Evolutionary conservation across 1,284 basidiomycete species (phyloP).

Genomic region (Austroboletus olivaceoglutinosus): DNA sequence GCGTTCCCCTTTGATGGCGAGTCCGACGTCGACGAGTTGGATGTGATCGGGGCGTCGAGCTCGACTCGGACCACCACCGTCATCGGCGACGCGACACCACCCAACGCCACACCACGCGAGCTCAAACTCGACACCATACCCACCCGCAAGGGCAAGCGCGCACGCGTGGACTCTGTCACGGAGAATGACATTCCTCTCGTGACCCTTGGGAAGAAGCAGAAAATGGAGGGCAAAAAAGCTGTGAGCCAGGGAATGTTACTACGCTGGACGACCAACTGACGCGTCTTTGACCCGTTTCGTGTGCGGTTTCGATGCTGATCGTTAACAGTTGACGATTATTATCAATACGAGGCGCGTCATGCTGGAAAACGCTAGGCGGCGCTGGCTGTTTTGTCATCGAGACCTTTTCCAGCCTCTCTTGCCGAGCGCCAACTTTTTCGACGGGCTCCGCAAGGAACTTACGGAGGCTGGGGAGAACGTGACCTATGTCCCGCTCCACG

Average conservation of each 20-base stretch:
- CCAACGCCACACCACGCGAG: neutral
- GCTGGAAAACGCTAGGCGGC: constrained; percentile 38
- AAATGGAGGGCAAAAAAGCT: constrained; percentile 38
- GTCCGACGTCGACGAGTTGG: constrained; percentile 28
- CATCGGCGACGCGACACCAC: constrained; percentile 30
- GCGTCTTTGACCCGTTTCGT: too few species aligned
- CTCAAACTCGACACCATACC: constrained; percentile 13
- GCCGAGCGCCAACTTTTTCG: constrained; percentile 37
- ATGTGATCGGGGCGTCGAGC: constrained; percentile 25
- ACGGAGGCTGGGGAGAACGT: constrained; percentile 18
- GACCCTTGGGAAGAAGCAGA: constrained; percentile 33
- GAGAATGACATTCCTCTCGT: neutral
- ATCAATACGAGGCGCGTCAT: constrained; percentile 34
- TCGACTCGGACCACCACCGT: constrained; percentile 31
- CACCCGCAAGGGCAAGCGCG: constrained; percentile 17
- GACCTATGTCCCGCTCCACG: constrained; percentile 37
- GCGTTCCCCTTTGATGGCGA: constrained; percentile 9
- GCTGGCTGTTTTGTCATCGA: constrained; percentile 41
- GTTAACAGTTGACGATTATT: constrained; percentile 38
- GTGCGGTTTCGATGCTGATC: too few species aligned
- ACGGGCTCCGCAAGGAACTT: constrained; percentile 26
- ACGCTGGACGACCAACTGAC: too few species aligned
- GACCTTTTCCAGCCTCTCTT: constrained; percentile 43
- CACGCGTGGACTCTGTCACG: constrained; percentile 10
- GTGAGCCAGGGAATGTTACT: constrained; percentile 26